These are phyloP conservation scores for Lagenaria siceraria DNA, from an alignment of 306 rosid species.

Conservation along the genomic window DNA sequence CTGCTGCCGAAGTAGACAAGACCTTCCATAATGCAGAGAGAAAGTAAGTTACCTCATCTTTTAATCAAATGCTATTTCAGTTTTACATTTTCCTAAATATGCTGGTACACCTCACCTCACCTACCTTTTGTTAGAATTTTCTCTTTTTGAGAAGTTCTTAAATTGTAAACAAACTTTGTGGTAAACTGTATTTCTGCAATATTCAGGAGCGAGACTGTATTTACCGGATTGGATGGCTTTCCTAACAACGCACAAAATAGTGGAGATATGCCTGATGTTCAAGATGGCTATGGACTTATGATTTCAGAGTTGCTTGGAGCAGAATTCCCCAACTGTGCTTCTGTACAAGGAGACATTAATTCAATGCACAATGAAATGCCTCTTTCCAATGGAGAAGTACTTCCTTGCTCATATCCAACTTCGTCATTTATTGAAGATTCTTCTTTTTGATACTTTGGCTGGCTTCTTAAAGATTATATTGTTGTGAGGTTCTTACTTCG, in stretches of 20 bases:
- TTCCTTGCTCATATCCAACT: slow-evolving; percentile 16
- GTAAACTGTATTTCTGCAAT: slow-evolving; percentile 12
- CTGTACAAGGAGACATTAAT: slow-evolving; percentile 56
- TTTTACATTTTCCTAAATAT: slow-evolving; percentile 1
- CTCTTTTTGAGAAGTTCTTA: neutral
- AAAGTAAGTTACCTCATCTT: slow-evolving; percentile 39
- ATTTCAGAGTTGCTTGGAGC: slow-evolving; percentile 73
- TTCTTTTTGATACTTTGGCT: slow-evolving; percentile 7
- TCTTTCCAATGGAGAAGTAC: slow-evolving; percentile 69
- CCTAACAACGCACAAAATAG: slow-evolving; percentile 45
- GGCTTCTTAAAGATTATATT: neutral
- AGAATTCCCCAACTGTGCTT: slow-evolving; percentile 69
- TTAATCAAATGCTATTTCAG: slow-evolving; percentile 6
- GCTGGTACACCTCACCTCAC: neutral
- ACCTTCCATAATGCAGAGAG: slow-evolving; percentile 35
- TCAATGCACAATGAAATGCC: slow-evolving; percentile 60
- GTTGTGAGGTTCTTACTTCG: neutral
- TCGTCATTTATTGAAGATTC: neutral
- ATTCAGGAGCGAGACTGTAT: slow-evolving; percentile 62
- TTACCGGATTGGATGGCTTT: slow-evolving; percentile 55
- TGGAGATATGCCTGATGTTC: slow-evolving; percentile 60
- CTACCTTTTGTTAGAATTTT: neutral
- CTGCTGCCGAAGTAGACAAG: slow-evolving; percentile 38
- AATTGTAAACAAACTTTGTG: neutral
- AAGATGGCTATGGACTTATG: slow-evolving; percentile 91